A percentile compares a stretch with the other conserved stretches of the same genome.
Evolutionary conservation across 768 basidiomycete species (phyloP).

Genomic region (Collybia sordida): DNA sequence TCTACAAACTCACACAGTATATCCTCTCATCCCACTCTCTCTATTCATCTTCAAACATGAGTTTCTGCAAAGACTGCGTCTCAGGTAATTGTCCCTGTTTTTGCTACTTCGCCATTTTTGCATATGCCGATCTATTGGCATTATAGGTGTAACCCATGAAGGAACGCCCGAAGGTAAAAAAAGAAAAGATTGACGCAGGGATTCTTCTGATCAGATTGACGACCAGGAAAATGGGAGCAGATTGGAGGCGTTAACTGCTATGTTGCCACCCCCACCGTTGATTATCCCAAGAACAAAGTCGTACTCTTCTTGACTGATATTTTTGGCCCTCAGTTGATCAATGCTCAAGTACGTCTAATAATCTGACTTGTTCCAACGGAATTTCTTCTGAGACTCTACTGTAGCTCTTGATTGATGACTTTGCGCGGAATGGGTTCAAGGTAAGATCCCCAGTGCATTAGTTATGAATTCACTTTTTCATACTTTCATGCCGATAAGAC

Average conservation of each 20-base stretch:
- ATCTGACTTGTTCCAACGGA: background rate
- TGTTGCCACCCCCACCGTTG: conserved; percentile 48
- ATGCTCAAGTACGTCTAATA: conserved; percentile 38
- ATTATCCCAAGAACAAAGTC: conserved; percentile 55
- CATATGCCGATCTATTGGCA: background rate
- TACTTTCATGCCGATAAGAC: conserved; percentile 21
- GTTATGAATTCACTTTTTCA: no score
- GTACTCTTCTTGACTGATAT: conserved; percentile 54
- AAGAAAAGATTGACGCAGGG: background rate
- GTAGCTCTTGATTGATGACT: conserved; percentile 42
- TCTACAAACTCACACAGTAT: no score
- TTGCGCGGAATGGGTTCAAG: conserved; percentile 45
- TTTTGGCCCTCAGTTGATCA: conserved; percentile 49
- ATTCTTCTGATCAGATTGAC: conserved; percentile 5
- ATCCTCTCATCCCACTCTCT: no score
- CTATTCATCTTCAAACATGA: conserved; percentile 20
- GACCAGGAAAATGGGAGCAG: conserved; percentile 43
- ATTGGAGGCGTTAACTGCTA: conserved; percentile 52
- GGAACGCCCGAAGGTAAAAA: conserved; percentile 41
- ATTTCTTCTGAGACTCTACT: background rate
- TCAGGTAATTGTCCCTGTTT: conserved; percentile 34
- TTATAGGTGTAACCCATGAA: conserved; percentile 49
- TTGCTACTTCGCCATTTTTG: background rate
- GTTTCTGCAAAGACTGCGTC: conserved; percentile 47
- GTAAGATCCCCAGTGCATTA: conserved; percentile 15